Evolutionary conservation across 306 rosid species (phyloP).

Genomic region (Prunus mira): DNA sequence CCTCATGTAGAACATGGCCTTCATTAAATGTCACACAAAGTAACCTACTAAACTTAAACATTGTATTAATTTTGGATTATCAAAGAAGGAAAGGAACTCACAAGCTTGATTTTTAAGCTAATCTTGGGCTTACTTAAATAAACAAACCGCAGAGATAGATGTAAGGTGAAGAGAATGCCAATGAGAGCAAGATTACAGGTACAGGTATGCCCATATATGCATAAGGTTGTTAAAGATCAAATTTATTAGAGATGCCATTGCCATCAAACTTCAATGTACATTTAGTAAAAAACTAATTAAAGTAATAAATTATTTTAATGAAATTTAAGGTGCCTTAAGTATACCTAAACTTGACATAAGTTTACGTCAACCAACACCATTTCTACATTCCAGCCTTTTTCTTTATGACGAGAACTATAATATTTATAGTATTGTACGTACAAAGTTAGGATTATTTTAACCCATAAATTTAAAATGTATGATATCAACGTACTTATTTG

Average conservation of each 20-base stretch:
- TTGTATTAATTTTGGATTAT: conserved; percentile 8
- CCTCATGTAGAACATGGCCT: background rate
- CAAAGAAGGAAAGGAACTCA: conserved; percentile 3
- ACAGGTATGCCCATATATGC: background rate
- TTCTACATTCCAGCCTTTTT: background rate
- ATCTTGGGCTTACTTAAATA: background rate
- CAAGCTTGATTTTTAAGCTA: conserved; percentile 4
- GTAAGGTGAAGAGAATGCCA: background rate
- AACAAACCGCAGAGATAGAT: background rate
- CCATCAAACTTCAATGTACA: background rate
- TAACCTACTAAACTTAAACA: background rate
- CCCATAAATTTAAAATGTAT: too few species aligned
- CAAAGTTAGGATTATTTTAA: background rate
- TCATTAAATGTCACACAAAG: background rate
- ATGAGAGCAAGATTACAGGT: background rate
- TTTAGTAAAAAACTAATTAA: background rate
- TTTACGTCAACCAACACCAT: background rate
- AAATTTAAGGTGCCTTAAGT: background rate
- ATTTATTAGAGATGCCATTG: background rate
- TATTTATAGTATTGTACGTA: background rate
- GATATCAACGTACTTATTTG: too few species aligned
- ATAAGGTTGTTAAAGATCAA: background rate
- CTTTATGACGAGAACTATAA: background rate
- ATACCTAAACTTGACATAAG: background rate
- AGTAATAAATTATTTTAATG: background rate